A percentile compares a stretch with the other conserved stretches of the same genome.
phyloP scores from a whole-genome alignment of 2,329 filamentous ascomycete species.

The Zymoseptoria tritici region DNA sequence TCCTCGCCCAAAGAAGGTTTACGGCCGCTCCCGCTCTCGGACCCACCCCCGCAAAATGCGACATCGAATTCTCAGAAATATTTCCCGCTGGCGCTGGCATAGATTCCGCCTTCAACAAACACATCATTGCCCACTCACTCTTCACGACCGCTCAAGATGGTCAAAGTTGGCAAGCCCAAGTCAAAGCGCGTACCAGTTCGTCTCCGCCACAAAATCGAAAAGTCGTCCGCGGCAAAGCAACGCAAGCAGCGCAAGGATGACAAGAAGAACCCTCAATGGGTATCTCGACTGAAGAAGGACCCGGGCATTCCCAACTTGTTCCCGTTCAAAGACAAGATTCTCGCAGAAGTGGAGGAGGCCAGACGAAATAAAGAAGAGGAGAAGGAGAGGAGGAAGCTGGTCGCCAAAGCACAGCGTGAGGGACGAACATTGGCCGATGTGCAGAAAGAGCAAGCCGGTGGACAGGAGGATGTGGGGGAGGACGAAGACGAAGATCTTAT shows the following conservation, averaged over 20 bases:
- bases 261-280: slow-evolving; percentile 97
- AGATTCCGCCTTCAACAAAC: background rate
- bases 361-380: slow-evolving; percentile 76
- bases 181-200: slow-evolving; percentile 89
- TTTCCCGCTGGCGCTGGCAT: background rate
- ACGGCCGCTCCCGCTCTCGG: background rate
- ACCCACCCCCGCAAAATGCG: background rate
- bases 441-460: slow-evolving; percentile 50
- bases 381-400: slow-evolving; percentile 59
- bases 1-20: background rate
- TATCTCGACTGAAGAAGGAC: slow-evolving; percentile 91
- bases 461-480: slow-evolving; percentile 43
- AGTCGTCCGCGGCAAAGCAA: slow-evolving; percentile 83
- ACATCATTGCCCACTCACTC: background rate
- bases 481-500: slow-evolving; percentile 38
- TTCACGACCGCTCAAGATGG: slow-evolving; percentile 5
- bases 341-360: slow-evolving; percentile 89
- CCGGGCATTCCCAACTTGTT: slow-evolving; percentile 96
- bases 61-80: background rate
- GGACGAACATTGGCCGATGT: slow-evolving; percentile 29
- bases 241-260: slow-evolving; percentile 79
- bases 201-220: slow-evolving; percentile 91
- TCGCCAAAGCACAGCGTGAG: slow-evolving; percentile 47
- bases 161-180: slow-evolving; percentile 57
- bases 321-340: slow-evolving; percentile 92